Conservation (phyloP, 2,329 filamentous ascomycete species). For the Colletotrichum sojae region DNA sequence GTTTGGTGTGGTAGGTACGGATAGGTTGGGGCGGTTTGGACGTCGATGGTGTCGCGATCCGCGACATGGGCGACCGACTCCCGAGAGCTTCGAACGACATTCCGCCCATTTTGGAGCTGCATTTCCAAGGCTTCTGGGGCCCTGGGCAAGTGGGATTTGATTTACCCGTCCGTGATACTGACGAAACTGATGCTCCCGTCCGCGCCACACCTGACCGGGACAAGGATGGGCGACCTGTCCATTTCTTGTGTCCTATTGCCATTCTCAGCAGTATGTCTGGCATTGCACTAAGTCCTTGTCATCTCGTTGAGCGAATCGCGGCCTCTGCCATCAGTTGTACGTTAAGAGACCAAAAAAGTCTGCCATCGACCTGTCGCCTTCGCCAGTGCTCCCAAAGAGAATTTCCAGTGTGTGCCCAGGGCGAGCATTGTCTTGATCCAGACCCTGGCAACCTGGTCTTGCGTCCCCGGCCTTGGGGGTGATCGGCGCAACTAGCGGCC, state of each 20-base stretch:
- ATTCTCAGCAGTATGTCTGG: no score
- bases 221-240: no score
- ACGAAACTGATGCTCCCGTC: slow-evolving; percentile 3
- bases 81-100: background rate
- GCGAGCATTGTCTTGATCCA: slow-evolving; percentile 12
- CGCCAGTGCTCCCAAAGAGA: no score
- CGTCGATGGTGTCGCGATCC: slow-evolving; percentile 2
- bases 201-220: background rate
- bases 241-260: no score
- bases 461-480: slow-evolving; percentile 4
- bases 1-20: slow-evolving; percentile 14
- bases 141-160: background rate
- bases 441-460: background rate
- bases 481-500: slow-evolving; percentile 31
- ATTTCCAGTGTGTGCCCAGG: no score
- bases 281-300: no score
- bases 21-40: background rate
- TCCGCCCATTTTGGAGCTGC: background rate
- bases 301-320: no score
- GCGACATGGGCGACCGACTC: background rate
- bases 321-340: no score
- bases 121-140: background rate
- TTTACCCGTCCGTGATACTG: background rate
- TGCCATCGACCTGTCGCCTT: no score
- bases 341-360: no score